phyloP scores from a whole-genome alignment of 164 flowering plant genomes.

The Macadamia tetraphylla region DNA sequence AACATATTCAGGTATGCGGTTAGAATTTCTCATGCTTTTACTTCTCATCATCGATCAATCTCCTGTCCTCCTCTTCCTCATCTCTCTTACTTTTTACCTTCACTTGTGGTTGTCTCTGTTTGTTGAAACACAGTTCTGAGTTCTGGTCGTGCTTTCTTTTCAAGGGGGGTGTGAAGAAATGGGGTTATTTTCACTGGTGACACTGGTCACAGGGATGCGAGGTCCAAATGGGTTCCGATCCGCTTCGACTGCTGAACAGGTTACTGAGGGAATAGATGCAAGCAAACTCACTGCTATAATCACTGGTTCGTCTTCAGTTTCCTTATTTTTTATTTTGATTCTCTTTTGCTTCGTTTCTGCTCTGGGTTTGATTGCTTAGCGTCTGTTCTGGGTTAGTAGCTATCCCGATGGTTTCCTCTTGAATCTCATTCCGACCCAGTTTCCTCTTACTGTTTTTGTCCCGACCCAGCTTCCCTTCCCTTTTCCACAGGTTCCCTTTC shows the following conservation, averaged over 20 bases:
- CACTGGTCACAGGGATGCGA: constrained; percentile 56
- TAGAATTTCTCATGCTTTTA: neutral
- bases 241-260: constrained; percentile 78
- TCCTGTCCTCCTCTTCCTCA: neutral
- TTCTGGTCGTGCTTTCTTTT: neutral
- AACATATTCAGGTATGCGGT: too few species aligned
- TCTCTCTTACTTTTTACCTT: too few species aligned
- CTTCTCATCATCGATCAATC: neutral
- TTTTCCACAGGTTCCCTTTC: too few species aligned
- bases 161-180: constrained; percentile 4
- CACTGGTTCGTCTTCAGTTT: constrained; percentile 44
- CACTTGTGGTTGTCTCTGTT: neutral
- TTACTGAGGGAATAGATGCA: constrained; percentile 70
- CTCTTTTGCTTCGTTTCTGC: neutral
- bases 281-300: constrained; percentile 56
- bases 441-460: neutral
- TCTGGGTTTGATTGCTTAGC: neutral
- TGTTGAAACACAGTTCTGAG: neutral
- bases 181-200: constrained; percentile 42
- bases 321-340: neutral
- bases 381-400: neutral
- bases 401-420: neutral
- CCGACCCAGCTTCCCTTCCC: neutral
- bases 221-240: constrained; percentile 90
- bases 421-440: neutral